Evolutionary conservation across 345 rosid species (phyloP).

Genomic region (Alliaria petiolata): DNA sequence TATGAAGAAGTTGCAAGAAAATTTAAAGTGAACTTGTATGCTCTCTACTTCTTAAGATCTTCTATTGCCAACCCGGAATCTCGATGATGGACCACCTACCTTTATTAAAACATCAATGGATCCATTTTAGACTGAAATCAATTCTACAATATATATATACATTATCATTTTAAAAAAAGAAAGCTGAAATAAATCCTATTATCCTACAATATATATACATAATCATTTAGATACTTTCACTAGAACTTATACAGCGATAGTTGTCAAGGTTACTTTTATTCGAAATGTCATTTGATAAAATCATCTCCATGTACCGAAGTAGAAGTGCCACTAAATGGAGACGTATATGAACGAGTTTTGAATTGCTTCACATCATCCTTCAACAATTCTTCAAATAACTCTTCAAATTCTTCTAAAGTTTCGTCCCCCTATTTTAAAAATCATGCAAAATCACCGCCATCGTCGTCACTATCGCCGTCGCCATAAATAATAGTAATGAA

Average conservation of each 20-base stretch:
- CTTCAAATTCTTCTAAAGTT: constrained; percentile 27
- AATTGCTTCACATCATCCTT: constrained; percentile 22
- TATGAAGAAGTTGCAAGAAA: neutral
- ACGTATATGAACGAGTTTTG: constrained; percentile 5
- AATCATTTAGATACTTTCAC: no score
- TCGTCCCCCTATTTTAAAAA: constrained; percentile 27
- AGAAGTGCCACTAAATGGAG: neutral
- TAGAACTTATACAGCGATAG: constrained; percentile 2
- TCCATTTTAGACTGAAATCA: neutral
- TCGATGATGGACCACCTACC: constrained; percentile 18
- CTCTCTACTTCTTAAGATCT: constrained; percentile 19
- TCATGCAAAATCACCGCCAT: neutral
- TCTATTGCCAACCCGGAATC: constrained; percentile 3
- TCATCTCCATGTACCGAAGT: neutral
- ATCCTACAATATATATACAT: neutral
- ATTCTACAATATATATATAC: no score
- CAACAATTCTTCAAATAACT: constrained; percentile 25
- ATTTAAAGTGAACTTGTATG: no score
- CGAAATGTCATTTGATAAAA: neutral
- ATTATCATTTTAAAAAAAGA: neutral
- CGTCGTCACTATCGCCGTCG: neutral
- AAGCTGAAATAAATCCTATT: neutral
- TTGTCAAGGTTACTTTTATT: neutral
- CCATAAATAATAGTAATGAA: neutral
- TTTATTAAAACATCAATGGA: constrained; percentile 7